Base-by-base conservation (phyloP, 1,284 basidiomycete genomes). In the Cryptococcus hybrid region DNA sequence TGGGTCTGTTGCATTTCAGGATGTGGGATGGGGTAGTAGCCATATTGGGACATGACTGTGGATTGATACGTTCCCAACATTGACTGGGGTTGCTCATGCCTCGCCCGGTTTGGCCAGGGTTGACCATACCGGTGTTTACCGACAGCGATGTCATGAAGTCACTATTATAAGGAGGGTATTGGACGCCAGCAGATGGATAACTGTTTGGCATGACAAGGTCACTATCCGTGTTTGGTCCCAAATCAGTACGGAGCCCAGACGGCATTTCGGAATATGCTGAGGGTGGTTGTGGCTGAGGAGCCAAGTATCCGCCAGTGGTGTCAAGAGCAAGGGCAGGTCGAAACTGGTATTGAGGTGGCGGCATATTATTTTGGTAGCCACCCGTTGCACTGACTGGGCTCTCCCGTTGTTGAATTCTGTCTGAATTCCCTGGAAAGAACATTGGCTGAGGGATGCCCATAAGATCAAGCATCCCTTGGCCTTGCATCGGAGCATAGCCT, bases 241-340 rank as follows among this genome's bases (percentile, higher is more conserved):
- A 38, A 37, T 68, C 61, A 4, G 53, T 43, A 5, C 38, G 24
- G 5, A 70, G 39, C 3, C 62, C 61, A 0, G 64, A 59, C 6
- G 64, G 51, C 12, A 62, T 55, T 56, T 59, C 63, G 35, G 56
- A 59, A 37, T 58, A 55, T 2, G 63, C 57, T 24, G 66, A 64
- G 7, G 56, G 52, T 3, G 57, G 58, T 42, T 59, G 65, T 12
- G 50, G 37, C 15, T 64, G 63, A n/a, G 58, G 48, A 1, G 38
- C 38, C 15, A 51, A 46, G 36, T 40, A 45, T 11, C 51, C 15
- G 46, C 59, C 62, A 5, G 59, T 44, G 3, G 63, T 67, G 55
- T 70, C 66, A 4, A 66, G 51, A 6, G 62, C 63, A 7, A 68
- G 61, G 2, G 66, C 53, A 1, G 68, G 68, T 9, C 64, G 61